Conservation (phyloP, 306 rosid genomes). For the Rosa rugosa region DNA sequence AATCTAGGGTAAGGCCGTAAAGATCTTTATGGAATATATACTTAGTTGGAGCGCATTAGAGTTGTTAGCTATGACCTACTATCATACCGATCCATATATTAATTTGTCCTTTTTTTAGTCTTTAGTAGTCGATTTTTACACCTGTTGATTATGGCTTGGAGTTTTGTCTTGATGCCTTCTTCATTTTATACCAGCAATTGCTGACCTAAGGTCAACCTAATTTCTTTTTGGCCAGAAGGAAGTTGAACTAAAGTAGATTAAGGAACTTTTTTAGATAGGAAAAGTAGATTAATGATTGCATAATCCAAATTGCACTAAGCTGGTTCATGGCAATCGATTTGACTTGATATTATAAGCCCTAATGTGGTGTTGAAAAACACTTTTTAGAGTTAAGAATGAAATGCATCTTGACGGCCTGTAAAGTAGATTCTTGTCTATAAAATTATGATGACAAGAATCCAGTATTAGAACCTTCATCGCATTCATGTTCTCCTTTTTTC, state of each 20-base stretch:
- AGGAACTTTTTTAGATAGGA: background rate
- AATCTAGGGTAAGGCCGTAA: constrained; percentile 22
- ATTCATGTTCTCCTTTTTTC: background rate
- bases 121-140: background rate
- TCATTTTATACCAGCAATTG: constrained; percentile 4
- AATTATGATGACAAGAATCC: constrained; percentile 1
- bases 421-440: constrained; percentile 15
- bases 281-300: background rate
- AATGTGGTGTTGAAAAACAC: background rate
- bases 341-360: constrained; percentile 2
- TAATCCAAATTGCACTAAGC: constrained; percentile 10
- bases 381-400: background rate
- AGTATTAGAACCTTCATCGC: background rate
- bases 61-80: background rate
- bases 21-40: constrained; percentile 20
- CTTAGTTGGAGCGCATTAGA: constrained; percentile 19
- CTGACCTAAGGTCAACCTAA: background rate
- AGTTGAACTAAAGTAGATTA: background rate
- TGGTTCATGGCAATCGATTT: background rate
- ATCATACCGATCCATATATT: background rate
- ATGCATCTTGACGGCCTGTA: background rate
- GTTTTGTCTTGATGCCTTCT: constrained; percentile 8
- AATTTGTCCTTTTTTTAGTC: background rate
- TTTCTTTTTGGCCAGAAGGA: background rate
- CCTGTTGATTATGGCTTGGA: constrained; percentile 8